phyloP scores from a whole-genome alignment of 345 rosid species.

The Lumnitzera racemosa region DNA sequence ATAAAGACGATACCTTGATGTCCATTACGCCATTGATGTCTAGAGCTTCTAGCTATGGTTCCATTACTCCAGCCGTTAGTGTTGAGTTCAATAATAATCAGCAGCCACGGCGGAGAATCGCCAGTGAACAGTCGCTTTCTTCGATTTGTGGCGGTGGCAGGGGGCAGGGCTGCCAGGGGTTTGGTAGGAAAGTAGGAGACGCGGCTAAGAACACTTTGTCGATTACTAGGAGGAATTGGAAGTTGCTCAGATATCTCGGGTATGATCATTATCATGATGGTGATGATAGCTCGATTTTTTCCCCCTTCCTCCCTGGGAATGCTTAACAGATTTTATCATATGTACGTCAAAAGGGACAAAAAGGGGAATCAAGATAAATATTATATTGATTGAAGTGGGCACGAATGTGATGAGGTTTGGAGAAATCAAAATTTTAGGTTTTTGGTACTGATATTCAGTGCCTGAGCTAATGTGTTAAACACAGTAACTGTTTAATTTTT shows the following conservation, averaged over 20 bases:
- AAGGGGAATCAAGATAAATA: too few species aligned
- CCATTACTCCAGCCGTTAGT: constrained; percentile 1
- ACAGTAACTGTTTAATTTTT: too few species aligned
- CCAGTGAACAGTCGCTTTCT: constrained; percentile 51
- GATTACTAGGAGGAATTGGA: constrained; percentile 55
- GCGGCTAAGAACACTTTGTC: constrained; percentile 62
- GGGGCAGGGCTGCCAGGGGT: constrained; percentile 24
- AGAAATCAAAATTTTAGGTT: too few species aligned
- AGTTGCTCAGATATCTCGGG: constrained; percentile 73
- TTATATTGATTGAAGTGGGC: too few species aligned
- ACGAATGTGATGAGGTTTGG: too few species aligned
- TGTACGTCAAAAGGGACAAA: too few species aligned
- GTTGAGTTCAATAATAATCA: constrained; percentile 21
- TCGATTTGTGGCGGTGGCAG: constrained; percentile 26
- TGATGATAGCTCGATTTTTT: not conserved
- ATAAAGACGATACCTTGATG: constrained; percentile 10
- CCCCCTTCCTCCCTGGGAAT: too few species aligned
- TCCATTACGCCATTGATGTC: constrained; percentile 45
- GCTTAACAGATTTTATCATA: too few species aligned
- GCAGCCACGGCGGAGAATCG: constrained; percentile 49
- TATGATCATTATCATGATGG: constrained; percentile 9
- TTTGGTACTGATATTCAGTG: too few species aligned
- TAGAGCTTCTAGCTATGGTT: constrained; percentile 41
- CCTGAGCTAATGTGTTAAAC: too few species aligned
- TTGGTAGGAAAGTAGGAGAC: constrained; percentile 43